These are phyloP conservation scores for Beauveria pseudobassiana DNA, from an alignment of 2,329 filamentous ascomycete genomes.

Conservation along the genomic window DNA sequence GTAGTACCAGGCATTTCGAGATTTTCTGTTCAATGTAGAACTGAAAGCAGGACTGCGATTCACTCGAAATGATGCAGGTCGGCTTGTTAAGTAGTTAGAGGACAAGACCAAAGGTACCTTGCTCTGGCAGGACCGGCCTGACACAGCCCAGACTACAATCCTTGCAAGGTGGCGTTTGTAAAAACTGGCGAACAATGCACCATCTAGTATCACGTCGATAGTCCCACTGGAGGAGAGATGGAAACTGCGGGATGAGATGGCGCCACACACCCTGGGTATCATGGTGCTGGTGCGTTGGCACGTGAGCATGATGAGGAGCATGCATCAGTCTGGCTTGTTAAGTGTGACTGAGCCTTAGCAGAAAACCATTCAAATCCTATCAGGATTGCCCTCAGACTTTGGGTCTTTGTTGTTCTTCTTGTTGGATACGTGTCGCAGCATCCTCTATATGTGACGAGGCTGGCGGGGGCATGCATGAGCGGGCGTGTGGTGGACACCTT, in stretches of 20 bases:
- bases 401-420: background rate
- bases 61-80: background rate
- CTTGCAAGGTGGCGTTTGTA: background rate
- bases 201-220: conserved; percentile 7
- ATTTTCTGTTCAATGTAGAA: background rate
- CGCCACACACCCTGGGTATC: background rate
- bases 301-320: background rate
- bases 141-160: background rate
- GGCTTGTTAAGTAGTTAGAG: background rate
- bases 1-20: background rate
- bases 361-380: background rate
- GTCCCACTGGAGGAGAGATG: background rate
- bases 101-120: background rate
- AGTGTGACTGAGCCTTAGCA: background rate
- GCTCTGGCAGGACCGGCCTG: background rate
- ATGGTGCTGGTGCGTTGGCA: background rate
- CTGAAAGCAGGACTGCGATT: background rate
- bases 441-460: background rate
- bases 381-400: too few relatives aligned
- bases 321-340: background rate
- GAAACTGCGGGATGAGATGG: background rate
- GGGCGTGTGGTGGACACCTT: background rate
- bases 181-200: background rate
- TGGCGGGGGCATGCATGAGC: background rate
- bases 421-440: background rate